Evolutionary conservation across 345 rosid species (phyloP).

Genomic region (Euphorbia peplus): DNA sequence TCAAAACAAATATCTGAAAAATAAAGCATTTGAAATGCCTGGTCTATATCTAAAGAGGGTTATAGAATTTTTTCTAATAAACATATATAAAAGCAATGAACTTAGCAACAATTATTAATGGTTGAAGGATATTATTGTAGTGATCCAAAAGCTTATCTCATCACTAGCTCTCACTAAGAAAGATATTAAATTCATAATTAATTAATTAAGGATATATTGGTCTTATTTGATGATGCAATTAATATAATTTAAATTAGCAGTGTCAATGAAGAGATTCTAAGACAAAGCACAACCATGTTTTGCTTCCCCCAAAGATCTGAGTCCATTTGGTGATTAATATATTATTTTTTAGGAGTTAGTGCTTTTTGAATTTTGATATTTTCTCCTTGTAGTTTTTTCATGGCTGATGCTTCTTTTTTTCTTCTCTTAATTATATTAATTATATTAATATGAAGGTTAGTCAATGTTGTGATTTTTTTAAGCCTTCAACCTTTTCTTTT

Average conservation of each 20-base stretch:
- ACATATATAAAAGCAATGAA: too few relatives aligned
- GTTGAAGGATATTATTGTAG: conserved; percentile 17
- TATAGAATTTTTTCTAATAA: too few relatives aligned
- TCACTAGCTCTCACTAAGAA: conserved; percentile 51
- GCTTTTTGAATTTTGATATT: conserved; percentile 53
- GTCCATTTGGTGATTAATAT: conserved; percentile 36
- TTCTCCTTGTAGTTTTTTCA: conserved; percentile 70
- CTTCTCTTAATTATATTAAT: conserved; percentile 21
- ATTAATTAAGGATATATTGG: conserved; percentile 28
- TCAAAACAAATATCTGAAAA: too few relatives aligned
- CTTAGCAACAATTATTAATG: conserved; percentile 8
- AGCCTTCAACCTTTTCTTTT: too few relatives aligned
- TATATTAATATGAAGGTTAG: conserved; percentile 13
- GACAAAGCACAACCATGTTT: conserved; percentile 74
- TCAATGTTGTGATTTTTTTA: conserved; percentile 18
- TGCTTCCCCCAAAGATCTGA: conserved; percentile 37
- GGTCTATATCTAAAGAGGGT: too few relatives aligned
- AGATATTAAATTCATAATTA: too few relatives aligned
- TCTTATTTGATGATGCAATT: conserved; percentile 49
- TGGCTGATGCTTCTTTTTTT: conserved; percentile 47
- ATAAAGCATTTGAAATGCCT: too few relatives aligned
- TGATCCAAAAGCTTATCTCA: conserved; percentile 42
- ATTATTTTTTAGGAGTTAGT: conserved; percentile 27
- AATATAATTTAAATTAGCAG: conserved; percentile 21
- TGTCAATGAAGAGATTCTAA: conserved; percentile 59